Conservation (phyloP, 1,284 basidiomycete genomes). For the Leccinum discolor region DNA sequence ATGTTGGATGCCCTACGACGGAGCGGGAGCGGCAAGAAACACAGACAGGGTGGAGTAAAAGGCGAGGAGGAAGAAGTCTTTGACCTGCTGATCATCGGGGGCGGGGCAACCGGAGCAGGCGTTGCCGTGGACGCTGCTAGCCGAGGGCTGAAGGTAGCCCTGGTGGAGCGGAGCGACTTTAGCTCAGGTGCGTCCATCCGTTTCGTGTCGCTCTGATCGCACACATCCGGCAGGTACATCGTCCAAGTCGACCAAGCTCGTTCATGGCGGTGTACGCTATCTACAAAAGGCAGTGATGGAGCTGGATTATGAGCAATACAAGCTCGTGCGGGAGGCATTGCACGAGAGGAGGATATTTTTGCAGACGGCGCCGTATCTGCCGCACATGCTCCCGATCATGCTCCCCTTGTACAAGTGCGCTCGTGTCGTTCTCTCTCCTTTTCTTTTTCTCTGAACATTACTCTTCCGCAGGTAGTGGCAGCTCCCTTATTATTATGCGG, state of each 20-base stretch:
- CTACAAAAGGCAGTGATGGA: too few species aligned
- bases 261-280: too few species aligned
- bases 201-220: too few species aligned
- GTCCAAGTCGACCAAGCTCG: too few species aligned
- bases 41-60: background rate
- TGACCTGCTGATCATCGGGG: slow-evolving; percentile 87
- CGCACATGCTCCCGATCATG: slow-evolving; percentile 93
- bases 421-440: background rate
- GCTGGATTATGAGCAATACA: too few species aligned
- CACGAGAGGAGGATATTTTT: too few species aligned
- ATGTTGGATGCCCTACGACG: slow-evolving; percentile 48
- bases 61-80: slow-evolving; percentile 49
- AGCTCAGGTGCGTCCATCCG: slow-evolving; percentile 64
- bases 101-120: slow-evolving; percentile 94
- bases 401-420: slow-evolving; percentile 83
- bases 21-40: slow-evolving; percentile 14
- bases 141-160: slow-evolving; percentile 88
- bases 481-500: slow-evolving; percentile 94
- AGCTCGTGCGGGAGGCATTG: too few species aligned
- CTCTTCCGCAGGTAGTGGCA: slow-evolving; percentile 81
- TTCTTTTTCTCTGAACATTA: background rate
- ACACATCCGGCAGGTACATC: too few species aligned
- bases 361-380: slow-evolving; percentile 76
- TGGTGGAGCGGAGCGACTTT: slow-evolving; percentile 95
- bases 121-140: slow-evolving; percentile 94